Conservation (phyloP, 1,284 basidiomycete genomes). For the Naganishia liquefaciens region DNA sequence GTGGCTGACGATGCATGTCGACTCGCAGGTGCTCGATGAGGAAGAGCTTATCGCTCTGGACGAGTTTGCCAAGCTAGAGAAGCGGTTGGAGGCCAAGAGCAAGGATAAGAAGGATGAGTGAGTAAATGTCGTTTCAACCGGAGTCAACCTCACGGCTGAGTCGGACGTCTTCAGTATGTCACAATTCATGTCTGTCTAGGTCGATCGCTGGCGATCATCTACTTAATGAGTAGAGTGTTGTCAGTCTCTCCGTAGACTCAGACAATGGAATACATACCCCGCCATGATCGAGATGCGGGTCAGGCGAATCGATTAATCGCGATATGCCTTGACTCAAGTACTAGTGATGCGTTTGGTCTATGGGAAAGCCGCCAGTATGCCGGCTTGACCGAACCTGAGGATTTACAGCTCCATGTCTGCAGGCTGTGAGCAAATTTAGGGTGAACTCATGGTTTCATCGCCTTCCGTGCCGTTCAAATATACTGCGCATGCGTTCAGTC, state of each 20-base stretch:
- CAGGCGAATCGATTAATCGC: no score
- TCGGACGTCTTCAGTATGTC: conserved; percentile 43
- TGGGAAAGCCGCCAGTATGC: no score
- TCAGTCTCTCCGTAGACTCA: neutral
- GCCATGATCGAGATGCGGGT: no score
- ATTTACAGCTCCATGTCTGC: no score
- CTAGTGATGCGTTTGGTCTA: no score
- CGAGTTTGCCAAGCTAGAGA: conserved; percentile 90
- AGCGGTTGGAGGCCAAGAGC: conserved; percentile 63
- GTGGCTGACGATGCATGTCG: neutral
- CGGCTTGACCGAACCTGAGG: no score
- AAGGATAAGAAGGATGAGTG: conserved; percentile 42
- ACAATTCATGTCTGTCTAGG: conserved; percentile 46
- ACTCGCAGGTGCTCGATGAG: conserved; percentile 73
- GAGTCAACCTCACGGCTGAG: neutral
- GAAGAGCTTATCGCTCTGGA: conserved; percentile 85
- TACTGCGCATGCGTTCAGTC: no score
- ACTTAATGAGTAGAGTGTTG: neutral
- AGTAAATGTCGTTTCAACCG: conserved; percentile 30
- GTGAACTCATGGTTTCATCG: no score
- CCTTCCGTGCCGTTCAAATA: no score
- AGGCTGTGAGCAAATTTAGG: no score
- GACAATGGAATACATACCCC: no score
- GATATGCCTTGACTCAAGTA: no score
- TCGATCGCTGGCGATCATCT: neutral